Evolutionary conservation across 345 rosid species (phyloP).

Genomic region (Citrus inodora): DNA sequence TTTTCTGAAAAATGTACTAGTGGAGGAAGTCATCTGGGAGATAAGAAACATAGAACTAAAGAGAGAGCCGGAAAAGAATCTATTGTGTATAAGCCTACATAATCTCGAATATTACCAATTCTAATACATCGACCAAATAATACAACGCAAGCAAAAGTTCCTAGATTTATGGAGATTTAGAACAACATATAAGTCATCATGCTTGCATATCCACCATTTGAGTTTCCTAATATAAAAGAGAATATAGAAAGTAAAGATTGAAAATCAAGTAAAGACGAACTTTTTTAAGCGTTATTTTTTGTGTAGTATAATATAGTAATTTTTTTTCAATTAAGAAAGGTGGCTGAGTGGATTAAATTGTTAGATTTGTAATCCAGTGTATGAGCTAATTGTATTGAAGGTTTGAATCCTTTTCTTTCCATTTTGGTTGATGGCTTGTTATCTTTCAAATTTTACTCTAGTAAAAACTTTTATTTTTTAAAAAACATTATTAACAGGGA

Average conservation of each 20-base stretch:
- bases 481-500: neutral
- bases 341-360: neutral
- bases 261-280: too few relatives aligned
- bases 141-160: neutral
- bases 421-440: neutral
- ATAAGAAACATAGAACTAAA: neutral
- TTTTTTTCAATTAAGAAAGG: neutral
- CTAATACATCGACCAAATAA: neutral
- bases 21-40: neutral
- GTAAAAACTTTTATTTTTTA: neutral
- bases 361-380: neutral
- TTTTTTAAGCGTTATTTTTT: too few relatives aligned
- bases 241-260: too few relatives aligned
- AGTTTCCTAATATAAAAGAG: too few relatives aligned
- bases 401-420: neutral
- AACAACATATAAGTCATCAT: too few relatives aligned
- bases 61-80: neutral
- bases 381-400: neutral
- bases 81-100: slow-evolving; percentile 1
- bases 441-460: neutral
- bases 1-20: neutral
- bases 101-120: slow-evolving; percentile 9
- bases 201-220: too few relatives aligned
- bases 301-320: too few relatives aligned
- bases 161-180: neutral